Evolutionary conservation across 164 flowering plant species (phyloP), one percentile per base, ranked within the genome.

Genomic region (Annona cherimola): DNA sequence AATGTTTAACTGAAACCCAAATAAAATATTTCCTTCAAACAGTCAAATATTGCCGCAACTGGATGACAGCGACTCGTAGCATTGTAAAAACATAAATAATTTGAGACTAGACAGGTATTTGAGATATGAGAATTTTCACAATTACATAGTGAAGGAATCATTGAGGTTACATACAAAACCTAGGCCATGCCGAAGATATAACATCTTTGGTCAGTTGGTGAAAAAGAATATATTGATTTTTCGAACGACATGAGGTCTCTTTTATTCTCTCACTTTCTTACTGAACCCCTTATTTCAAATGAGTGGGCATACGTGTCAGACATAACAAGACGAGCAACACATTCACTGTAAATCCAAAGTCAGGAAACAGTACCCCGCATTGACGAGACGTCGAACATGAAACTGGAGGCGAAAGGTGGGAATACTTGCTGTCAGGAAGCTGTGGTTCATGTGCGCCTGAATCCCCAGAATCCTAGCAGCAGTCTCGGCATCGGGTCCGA

Each of bases 401-500:
- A 95, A 84, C 71, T 85, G 78, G 44, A 95, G 72, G 75, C 98
- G 80, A 80, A 91, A 93, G 44, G 97, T 84, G n/a, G 98, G 99
- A 3, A 94, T 61, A 66, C 99, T 92, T 0, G 99, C 98, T 0
- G 97, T 95, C 74, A 90, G 67, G 74, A 95, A 93, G 68, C 74
- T 92, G 71, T 84, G 99, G 79, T 91, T 93, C 65, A 85, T 11
- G 59, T 91, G 94, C 1, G 94, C 89, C 68, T 86, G 85, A 67
- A 95, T 90, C 1, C 99, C 96, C 74, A 93, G 75, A 60, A 88
- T 87, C 76, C 84, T 83, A 20, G 96, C 93, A 0, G 99, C 99
- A 54, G 71, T 79, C 61, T 88, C 96, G 1, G 98, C 97, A 69
- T 93, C 99, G 39, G 87, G 76, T 1, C 94, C 98, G 46, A 95